These are phyloP conservation scores for Aspergillus sclerotialis DNA, from an alignment of 2,329 filamentous ascomycete genomes.

Conservation along the genomic window DNA sequence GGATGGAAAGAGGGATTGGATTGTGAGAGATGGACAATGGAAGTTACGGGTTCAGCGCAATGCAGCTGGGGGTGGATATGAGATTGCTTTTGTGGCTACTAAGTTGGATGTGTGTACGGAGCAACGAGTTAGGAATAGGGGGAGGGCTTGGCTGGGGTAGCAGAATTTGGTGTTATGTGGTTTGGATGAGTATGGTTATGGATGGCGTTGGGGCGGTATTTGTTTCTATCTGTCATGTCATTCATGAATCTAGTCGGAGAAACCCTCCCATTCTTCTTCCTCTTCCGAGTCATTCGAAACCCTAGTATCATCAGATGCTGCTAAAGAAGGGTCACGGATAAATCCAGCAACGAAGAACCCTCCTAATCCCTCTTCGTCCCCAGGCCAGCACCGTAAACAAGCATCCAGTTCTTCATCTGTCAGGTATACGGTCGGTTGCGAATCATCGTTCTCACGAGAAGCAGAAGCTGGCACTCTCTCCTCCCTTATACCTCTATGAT, in stretches of 20 bases:
- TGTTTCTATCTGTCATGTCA: no score
- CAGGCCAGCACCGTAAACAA: conserved; percentile 76
- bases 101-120: conserved; percentile 66
- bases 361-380: conserved; percentile 76
- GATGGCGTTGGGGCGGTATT: no score
- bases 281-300: conserved; percentile 18
- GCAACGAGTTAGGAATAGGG: conserved; percentile 59
- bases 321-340: conserved; percentile 48
- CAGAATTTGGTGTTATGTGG: conserved; percentile 7
- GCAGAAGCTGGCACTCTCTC: no score
- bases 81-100: conserved; percentile 68
- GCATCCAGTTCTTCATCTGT: conserved; percentile 53
- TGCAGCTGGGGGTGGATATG: conserved; percentile 44
- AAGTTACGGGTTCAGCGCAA: conserved; percentile 57
- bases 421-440: conserved; percentile 19
- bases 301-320: conserved; percentile 12
- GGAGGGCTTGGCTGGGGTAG: conserved; percentile 54
- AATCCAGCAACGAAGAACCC: conserved; percentile 95
- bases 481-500: conserved; percentile 53
- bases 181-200: background rate
- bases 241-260: conserved; percentile 27
- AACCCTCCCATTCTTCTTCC: conserved; percentile 40
- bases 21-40: conserved; percentile 65
- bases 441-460: background rate
- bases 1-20: conserved; percentile 45